Evolutionary conservation across 73 alveolate genomes (phyloP), one percentile per base, ranked within the genome.

Genomic region (Tetrahymena borealis): DNA sequence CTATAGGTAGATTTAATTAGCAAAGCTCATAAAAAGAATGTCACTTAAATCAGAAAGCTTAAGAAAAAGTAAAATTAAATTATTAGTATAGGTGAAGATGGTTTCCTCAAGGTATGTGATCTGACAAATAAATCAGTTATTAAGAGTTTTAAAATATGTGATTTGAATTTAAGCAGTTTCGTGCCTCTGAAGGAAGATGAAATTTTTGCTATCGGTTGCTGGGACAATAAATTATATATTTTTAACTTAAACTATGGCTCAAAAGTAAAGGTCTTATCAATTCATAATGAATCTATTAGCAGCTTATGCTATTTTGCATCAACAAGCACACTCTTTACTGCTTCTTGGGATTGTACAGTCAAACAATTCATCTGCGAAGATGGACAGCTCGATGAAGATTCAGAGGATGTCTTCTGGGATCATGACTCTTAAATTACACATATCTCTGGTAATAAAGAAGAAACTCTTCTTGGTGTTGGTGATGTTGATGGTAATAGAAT

Each of bases 311-410:
- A 90, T 18, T 78, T 94, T 18, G 11, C 40, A 15, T 91, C 79
- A 11, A 35, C 43, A 38, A 92, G 90, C 39, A 41, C 42, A 10
- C 79, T 95, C 31, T 91, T 95, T 39, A 93, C 96, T 37, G 97
- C 94, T 37, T 95, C 97, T 43, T 95, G 97, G 96, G 97, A 95
- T 93, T 93, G 94, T 35, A 90, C 94, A 28, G 40, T 95, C 3
- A 95, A 94, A 79, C 38, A 79, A 37, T 95, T 95, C 60, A 96
- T 90, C 2, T 93, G 95, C 40, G 41, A 91, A 39, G 95, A 93
- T 38, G 78, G 77, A 18, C 38, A 79, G 78, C 78, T 93, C 3
- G 91, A 85, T 11, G 90, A 93, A 93, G 95, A 93, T 35, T 60
- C 95, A 16, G 95, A 93, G 38, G 93, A 93, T 40, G 79, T 93